phyloP scores from a whole-genome alignment of 2,329 filamentous ascomycete genomes.

The Nannizzia gypsea region DNA sequence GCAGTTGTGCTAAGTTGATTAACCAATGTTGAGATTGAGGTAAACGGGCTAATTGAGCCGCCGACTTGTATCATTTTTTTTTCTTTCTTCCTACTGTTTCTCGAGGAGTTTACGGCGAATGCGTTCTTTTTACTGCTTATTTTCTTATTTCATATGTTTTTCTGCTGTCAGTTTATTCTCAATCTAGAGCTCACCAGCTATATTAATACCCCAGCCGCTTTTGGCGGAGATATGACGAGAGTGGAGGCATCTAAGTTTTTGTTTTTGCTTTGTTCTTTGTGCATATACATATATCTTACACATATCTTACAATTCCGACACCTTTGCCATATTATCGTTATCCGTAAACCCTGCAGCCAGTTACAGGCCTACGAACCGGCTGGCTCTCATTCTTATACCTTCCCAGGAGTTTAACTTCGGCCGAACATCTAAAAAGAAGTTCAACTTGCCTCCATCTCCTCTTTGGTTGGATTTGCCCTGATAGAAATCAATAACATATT shows the following conservation, averaged over 20 bases:
- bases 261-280: too few species aligned
- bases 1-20: slow-evolving; percentile 65
- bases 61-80: slow-evolving; percentile 1
- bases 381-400: slow-evolving; percentile 46
- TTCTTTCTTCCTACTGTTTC: not conserved
- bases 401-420: slow-evolving; percentile 55
- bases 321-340: not conserved
- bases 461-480: slow-evolving; percentile 47
- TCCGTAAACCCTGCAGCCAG: not conserved
- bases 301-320: not conserved
- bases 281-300: not conserved
- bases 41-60: not conserved
- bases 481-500: slow-evolving; percentile 98
- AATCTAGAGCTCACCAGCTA: not conserved
- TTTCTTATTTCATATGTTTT: not conserved
- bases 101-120: not conserved
- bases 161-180: not conserved
- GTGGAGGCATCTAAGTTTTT: not conserved
- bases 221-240: not conserved
- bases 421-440: slow-evolving; percentile 54
- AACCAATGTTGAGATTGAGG: not conserved
- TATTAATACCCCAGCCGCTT: not conserved
- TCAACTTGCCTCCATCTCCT: slow-evolving; percentile 36
- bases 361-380: slow-evolving; percentile 37
- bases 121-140: not conserved